Percentiles rank a stretch among this genome's conserved stretches.
Conservation (phyloP, 129 eudicot genomes). For the Tanacetum coccineum region DNA sequence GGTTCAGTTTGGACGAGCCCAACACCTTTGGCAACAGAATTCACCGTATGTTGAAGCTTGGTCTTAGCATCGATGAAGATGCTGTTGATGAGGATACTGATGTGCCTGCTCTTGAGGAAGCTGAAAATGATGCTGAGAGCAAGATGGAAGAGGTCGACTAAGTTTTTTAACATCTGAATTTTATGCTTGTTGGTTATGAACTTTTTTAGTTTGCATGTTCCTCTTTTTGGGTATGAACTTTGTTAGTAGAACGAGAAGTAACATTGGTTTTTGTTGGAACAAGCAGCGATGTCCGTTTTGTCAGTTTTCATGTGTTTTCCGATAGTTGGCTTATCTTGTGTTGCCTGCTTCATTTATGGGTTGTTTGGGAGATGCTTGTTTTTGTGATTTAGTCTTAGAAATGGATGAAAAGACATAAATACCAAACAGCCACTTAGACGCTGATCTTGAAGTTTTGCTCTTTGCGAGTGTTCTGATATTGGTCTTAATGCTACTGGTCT, state of each 20-base stretch:
- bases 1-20: constrained; percentile 94
- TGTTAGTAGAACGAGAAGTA: background rate
- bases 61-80: constrained; percentile 92
- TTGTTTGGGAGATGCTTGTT: no score
- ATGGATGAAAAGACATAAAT: no score
- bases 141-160: constrained; percentile 99
- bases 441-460: no score
- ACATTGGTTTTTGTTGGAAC: background rate
- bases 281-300: no score
- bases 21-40: constrained; percentile 92
- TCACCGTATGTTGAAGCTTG: constrained; percentile 91
- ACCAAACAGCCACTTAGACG: no score
- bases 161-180: constrained; percentile 1
- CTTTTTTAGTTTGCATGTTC: background rate
- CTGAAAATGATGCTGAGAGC: constrained; percentile 79
- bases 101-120: constrained; percentile 83
- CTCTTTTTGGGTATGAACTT: background rate
- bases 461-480: no score
- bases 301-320: no score
- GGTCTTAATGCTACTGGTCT: no score
- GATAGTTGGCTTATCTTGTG: no score
- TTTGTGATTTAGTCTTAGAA: no score
- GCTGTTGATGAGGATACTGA: constrained; percentile 60
- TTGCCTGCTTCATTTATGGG: no score
- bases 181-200: background rate